phyloP scores from a whole-genome alignment of 1,284 basidiomycete genomes.

The Melampsora larici-populina region DNA sequence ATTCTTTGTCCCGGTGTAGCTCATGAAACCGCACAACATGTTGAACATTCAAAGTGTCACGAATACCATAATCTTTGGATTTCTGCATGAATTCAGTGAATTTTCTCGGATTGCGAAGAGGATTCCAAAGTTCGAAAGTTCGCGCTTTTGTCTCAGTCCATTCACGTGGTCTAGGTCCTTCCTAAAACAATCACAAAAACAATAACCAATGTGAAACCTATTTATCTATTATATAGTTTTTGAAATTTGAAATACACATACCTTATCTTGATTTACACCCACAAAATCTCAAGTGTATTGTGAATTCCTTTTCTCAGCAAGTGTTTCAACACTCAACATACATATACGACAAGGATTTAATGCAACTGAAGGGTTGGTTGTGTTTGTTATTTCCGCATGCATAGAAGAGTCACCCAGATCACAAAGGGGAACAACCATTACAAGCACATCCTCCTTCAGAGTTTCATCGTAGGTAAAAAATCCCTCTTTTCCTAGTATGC shows the following conservation, averaged over 20 bases:
- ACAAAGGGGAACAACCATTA: neutral
- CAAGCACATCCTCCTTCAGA: neutral
- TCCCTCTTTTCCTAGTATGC: neutral
- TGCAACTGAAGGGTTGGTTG: neutral
- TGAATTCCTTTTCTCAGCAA: neutral
- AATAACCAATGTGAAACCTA: constrained; percentile 8
- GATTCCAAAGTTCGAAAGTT: no score
- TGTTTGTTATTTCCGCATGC: constrained; percentile 24
- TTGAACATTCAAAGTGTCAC: no score
- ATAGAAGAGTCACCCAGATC: constrained; percentile 5
- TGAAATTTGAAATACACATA: neutral
- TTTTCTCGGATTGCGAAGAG: no score
- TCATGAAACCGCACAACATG: no score
- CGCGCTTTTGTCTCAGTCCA: no score
- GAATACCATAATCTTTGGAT: no score
- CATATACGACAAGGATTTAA: constrained; percentile 7
- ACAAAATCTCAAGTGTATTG: constrained; percentile 3
- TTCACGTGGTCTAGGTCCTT: no score
- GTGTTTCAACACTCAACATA: no score
- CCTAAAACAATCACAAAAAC: neutral
- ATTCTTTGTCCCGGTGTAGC: no score
- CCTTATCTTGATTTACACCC: neutral
- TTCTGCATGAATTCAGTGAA: no score
- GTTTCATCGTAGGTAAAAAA: constrained; percentile 8
- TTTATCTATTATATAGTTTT: neutral